Evolutionary conservation across 371 early-diverging fungal species (phyloP).

Genomic region (Nematocida sp.): DNA sequence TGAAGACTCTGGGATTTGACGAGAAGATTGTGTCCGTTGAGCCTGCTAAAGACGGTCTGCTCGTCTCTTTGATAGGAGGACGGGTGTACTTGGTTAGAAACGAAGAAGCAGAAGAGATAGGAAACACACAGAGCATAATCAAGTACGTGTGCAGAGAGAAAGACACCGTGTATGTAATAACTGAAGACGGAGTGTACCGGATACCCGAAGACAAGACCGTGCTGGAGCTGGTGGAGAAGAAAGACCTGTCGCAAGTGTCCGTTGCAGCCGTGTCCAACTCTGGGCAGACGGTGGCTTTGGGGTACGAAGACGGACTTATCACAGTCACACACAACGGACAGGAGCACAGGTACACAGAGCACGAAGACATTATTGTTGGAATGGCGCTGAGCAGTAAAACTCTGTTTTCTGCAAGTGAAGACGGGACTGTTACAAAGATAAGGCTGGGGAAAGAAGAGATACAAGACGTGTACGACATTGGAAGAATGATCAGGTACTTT

Average conservation of each 20-base stretch:
- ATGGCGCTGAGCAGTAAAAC: background rate
- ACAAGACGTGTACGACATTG: slow-evolving; percentile 27
- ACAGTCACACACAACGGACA: background rate
- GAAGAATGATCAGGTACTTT: slow-evolving; percentile 20
- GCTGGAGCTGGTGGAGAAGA: background rate
- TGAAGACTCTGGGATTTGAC: slow-evolving; percentile 1
- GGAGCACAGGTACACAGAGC: background rate
- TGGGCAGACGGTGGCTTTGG: background rate
- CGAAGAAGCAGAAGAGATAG: background rate
- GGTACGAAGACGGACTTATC: slow-evolving; percentile 28
- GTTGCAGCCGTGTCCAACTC: background rate
- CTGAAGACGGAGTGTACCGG: background rate
- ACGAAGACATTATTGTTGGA: slow-evolving; percentile 35
- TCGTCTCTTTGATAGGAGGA: slow-evolving; percentile 32
- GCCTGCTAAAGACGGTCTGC: background rate
- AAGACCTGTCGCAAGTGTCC: slow-evolving; percentile 3
- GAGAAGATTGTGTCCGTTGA: slow-evolving; percentile 39
- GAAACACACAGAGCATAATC: slow-evolving; percentile 10
- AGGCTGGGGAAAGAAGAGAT: slow-evolving; percentile 21
- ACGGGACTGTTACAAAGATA: slow-evolving; percentile 36
- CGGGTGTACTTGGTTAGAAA: slow-evolving; percentile 3
- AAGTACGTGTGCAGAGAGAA: slow-evolving; percentile 2
- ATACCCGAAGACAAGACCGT: background rate
- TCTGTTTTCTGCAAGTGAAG: slow-evolving; percentile 43
- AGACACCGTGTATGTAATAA: slow-evolving; percentile 14